Evolutionary conservation across 1,284 basidiomycete species (phyloP).

Genomic region (Ganoderma sinense): DNA sequence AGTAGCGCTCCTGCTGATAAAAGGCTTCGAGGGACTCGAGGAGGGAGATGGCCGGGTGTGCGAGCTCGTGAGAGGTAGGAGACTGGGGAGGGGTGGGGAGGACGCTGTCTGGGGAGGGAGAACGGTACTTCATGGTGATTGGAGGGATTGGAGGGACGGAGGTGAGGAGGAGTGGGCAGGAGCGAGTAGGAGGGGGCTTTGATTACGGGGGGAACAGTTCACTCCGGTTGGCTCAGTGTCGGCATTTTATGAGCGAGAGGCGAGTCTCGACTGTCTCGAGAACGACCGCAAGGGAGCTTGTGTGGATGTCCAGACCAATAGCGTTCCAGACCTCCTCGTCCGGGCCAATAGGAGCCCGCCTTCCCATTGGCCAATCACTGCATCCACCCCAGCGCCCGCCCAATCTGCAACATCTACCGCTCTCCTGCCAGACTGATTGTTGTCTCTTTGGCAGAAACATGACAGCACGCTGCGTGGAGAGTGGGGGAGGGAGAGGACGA

Average conservation of each 20-base stretch:
- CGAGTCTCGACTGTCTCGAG: constrained; percentile 41
- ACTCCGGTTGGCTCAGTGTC: constrained; percentile 28
- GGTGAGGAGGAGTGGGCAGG: constrained; percentile 17
- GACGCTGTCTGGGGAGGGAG: constrained; percentile 36
- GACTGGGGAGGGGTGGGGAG: constrained; percentile 58
- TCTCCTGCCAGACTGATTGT: constrained; percentile 3
- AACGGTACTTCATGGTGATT: constrained; percentile 37
- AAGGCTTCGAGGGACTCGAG: constrained; percentile 69
- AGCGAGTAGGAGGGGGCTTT: constrained; percentile 18
- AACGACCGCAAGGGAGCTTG: constrained; percentile 35
- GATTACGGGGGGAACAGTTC: constrained; percentile 20
- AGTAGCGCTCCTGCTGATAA: constrained; percentile 73
- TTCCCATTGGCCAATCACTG: constrained; percentile 35
- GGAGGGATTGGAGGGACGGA: constrained; percentile 21
- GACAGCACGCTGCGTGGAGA: neutral
- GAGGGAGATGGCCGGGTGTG: constrained; percentile 56
- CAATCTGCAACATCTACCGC: constrained; percentile 9
- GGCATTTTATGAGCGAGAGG: constrained; percentile 36
- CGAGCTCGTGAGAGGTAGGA: constrained; percentile 43
- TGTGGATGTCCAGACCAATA: constrained; percentile 39
- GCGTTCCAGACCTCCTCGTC: constrained; percentile 35
- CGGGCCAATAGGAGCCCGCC: constrained; percentile 33
- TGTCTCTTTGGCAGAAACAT: neutral
- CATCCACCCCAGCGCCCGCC: constrained; percentile 20
- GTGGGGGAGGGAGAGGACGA: neutral